Conservation (phyloP, 1,284 basidiomycete species). For the Lentinula novae-zelandiae region DNA sequence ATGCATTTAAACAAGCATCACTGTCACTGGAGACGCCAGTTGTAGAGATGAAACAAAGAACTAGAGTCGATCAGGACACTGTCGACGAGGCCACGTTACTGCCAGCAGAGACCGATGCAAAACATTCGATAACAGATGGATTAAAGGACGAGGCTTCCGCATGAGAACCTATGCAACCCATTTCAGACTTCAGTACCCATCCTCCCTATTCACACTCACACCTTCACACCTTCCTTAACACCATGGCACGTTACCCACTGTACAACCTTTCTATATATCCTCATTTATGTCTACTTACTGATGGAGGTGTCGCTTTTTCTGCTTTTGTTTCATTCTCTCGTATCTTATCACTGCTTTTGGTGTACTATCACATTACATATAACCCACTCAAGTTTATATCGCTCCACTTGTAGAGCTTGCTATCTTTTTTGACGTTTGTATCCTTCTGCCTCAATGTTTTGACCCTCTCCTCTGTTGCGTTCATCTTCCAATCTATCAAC, state of each 20-base stretch:
- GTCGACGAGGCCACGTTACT: background rate
- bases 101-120: background rate
- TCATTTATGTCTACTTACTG: background rate
- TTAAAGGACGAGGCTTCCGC: background rate
- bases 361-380: background rate
- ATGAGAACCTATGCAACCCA: background rate
- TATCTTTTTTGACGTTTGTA: background rate
- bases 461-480: background rate
- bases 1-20: background rate
- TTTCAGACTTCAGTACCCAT: too few species aligned
- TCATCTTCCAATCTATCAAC: background rate
- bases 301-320: background rate
- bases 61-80: background rate
- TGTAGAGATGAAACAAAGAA: background rate
- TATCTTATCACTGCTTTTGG: background rate
- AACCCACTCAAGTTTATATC: background rate
- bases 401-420: background rate
- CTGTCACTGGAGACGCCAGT: background rate
- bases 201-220: too few species aligned
- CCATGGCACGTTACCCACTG: background rate
- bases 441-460: background rate
- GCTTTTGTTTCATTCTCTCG: background rate
- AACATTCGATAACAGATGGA: background rate
- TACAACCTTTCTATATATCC: background rate
- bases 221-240: too few species aligned